Percentiles rank a stretch among this genome's conserved stretches.
phyloP scores from a whole-genome alignment of 2,329 filamentous ascomycete genomes.

The Microcyclosporella mali region DNA sequence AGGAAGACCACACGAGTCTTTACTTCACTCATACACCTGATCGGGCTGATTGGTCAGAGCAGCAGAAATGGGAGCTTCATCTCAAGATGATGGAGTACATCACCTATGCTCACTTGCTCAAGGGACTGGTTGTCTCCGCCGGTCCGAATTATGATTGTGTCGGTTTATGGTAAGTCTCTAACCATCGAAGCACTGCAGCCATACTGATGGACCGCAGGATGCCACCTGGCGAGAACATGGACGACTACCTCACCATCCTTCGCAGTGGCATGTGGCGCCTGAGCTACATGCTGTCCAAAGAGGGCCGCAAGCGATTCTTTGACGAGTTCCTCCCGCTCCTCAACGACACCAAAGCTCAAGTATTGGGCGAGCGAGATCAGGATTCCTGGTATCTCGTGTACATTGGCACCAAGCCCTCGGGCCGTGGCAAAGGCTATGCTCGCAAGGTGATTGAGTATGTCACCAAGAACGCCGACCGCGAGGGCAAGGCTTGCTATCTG shows the following conservation, averaged over 20 bases:
- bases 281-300: constrained; percentile 64
- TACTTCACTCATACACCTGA: constrained; percentile 72
- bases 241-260: constrained; percentile 65
- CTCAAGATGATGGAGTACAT: constrained; percentile 71
- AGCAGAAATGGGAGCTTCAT: constrained; percentile 70
- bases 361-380: constrained; percentile 61
- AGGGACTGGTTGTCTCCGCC: constrained; percentile 67
- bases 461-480: constrained; percentile 60
- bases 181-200: not conserved
- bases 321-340: constrained; percentile 69
- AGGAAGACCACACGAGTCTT: constrained; percentile 63
- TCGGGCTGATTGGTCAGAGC: constrained; percentile 54
- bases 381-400: constrained; percentile 79
- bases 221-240: constrained; percentile 66
- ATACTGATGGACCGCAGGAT: constrained; percentile 49
- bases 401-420: constrained; percentile 66
- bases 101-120: constrained; percentile 66
- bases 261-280: constrained; percentile 74
- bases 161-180: constrained; percentile 61
- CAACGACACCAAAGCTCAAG: constrained; percentile 62
- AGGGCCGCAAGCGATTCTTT: constrained; percentile 70
- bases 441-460: constrained; percentile 65
- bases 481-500: constrained; percentile 65
- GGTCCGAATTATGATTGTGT: constrained; percentile 72
- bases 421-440: constrained; percentile 67